Evolutionary conservation across 495 filamentous ascomycete genomes (phyloP), one percentile per base, ranked within the genome.

Genomic region (Penicillium parvum): DNA sequence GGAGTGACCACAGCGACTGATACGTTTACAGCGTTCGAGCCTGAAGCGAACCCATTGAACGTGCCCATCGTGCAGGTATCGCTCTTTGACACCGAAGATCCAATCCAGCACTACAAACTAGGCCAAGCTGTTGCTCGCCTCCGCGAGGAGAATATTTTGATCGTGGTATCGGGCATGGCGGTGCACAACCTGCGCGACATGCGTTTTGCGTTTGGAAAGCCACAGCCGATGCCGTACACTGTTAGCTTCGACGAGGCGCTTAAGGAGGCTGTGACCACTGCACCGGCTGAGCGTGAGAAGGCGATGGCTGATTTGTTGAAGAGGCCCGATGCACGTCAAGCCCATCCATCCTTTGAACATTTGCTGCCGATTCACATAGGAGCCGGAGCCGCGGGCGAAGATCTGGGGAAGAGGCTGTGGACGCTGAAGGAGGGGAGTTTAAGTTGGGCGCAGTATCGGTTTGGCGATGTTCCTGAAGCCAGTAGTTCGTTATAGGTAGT

Each of bases 31-130:
- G 78, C 78, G 17, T 92, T 94, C 63, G 55, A 79, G 36, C 84
- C 84, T 0, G 68, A 83, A 10, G 58, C 69, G n/a, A 91, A 94
- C 64, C 84, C 87, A 3, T 69, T 92, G 17, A 76, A 77, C 43
- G 78, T 88, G 12, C 88, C 88, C 1, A 66, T 95, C 9, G 85
- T 94, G 14, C 88, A 94, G 57, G 84, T 91, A 16, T 87, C 83
- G 20, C 73, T 92, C 28, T 90, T 82, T 61, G 61, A 73, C 25
- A 77, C 66, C 36, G 84, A 89, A 50, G 78, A 90, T 44, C 75
- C 82, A 10, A 68, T 78, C 37, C 73, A 78, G 57, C 87, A 92
- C 60, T 85, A 85, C 61, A 65, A 66, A 0, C 75, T 92, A 4
- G 88, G 88, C 0, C 69, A 78, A 47, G 86, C 86, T 8, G 67